Conservation (phyloP, 2,329 filamentous ascomycete species). For the Sclerotinia glacialis region DNA sequence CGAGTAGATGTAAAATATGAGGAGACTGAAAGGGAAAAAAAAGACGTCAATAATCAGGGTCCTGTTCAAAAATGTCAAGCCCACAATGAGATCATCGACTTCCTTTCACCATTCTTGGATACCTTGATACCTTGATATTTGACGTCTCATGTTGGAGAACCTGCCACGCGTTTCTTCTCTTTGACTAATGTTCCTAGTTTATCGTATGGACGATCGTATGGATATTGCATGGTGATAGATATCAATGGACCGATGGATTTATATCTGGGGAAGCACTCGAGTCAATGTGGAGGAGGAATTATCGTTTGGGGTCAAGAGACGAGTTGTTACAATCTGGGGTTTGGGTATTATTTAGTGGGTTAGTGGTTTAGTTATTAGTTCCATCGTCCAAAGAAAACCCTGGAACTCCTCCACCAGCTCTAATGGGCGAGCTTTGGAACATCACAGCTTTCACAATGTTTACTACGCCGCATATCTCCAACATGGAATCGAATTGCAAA, state of each 20-base stretch:
- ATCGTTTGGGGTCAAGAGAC: neutral
- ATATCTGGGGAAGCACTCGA: neutral
- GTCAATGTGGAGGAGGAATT: neutral
- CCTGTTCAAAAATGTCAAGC: neutral
- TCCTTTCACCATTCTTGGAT: constrained; percentile 1
- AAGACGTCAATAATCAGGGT: neutral
- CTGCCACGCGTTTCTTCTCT: neutral
- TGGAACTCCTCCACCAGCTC: too few species aligned
- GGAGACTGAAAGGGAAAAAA: neutral
- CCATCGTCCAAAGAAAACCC: neutral
- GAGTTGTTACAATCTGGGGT: neutral
- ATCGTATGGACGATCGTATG: neutral
- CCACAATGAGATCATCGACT: constrained; percentile 2
- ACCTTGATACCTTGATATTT: neutral
- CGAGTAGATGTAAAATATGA: neutral
- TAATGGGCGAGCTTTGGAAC: too few species aligned
- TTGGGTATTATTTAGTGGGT: too few species aligned
- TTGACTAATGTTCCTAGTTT: too few species aligned
- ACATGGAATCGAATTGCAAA: neutral
- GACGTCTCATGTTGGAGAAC: neutral
- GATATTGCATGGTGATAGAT: too few species aligned
- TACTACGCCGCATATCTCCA: neutral
- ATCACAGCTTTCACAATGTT: neutral
- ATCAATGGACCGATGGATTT: too few species aligned
- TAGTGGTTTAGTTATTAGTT: too few species aligned